Evolutionary conservation across 306 rosid genomes (phyloP).

Genomic region (Castanea sativa): DNA sequence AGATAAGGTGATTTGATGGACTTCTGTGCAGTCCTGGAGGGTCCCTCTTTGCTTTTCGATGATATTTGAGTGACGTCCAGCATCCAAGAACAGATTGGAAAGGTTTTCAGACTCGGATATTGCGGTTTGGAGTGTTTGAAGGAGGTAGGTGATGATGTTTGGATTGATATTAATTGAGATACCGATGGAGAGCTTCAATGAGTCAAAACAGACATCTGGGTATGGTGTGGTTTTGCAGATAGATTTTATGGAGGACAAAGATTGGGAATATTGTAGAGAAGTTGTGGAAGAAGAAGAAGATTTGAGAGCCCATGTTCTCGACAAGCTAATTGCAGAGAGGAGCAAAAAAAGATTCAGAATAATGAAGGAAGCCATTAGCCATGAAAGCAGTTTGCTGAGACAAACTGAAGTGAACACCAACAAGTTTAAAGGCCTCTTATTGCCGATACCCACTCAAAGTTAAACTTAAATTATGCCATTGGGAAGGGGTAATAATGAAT

Average conservation of each 20-base stretch:
- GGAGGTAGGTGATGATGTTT: slow-evolving; percentile 51
- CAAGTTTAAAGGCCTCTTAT: neutral
- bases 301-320: slow-evolving; percentile 15
- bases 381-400: neutral
- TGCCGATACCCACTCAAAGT: slow-evolving; percentile 1
- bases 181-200: slow-evolving; percentile 52
- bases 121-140: slow-evolving; percentile 55
- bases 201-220: slow-evolving; percentile 55
- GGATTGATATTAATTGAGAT: slow-evolving; percentile 59
- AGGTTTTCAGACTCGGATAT: slow-evolving; percentile 62
- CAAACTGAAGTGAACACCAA: neutral
- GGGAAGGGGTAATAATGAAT: neutral
- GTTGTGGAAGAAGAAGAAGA: slow-evolving; percentile 27
- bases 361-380: slow-evolving; percentile 47
- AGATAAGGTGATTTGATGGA: slow-evolving; percentile 57
- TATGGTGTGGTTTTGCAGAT: slow-evolving; percentile 55
- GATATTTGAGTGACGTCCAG: slow-evolving; percentile 37
- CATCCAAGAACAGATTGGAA: slow-evolving; percentile 40
- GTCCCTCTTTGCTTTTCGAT: slow-evolving; percentile 66
- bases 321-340: slow-evolving; percentile 26
- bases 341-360: slow-evolving; percentile 33
- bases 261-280: slow-evolving; percentile 20
- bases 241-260: slow-evolving; percentile 41
- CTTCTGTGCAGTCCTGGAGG: slow-evolving; percentile 65
- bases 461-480: neutral